Evolutionary conservation across 2,329 filamentous ascomycete genomes (phyloP).

Genomic region (Calonectria hongkongensis): DNA sequence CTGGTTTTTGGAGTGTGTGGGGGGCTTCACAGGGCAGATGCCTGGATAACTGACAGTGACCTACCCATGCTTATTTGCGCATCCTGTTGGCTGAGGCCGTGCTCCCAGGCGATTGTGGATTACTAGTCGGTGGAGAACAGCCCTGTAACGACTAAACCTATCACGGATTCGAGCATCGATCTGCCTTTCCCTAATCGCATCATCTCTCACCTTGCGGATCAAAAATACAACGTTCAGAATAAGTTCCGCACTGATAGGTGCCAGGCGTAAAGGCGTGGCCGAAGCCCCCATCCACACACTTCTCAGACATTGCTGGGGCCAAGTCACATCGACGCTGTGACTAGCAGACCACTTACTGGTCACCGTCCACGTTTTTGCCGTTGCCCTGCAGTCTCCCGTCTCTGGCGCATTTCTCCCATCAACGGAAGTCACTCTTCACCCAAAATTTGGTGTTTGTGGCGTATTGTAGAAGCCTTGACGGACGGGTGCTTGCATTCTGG

Average conservation of each 20-base stretch:
- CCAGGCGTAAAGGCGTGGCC: slow-evolving; percentile 7
- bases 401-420: slow-evolving; percentile 51
- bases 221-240: neutral
- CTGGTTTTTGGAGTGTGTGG: slow-evolving; percentile 45
- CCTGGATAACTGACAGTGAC: slow-evolving; percentile 47
- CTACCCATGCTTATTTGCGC: slow-evolving; percentile 37
- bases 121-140: slow-evolving; percentile 33
- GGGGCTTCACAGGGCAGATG: slow-evolving; percentile 48
- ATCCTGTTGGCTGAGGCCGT: slow-evolving; percentile 48
- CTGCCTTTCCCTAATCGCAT: slow-evolving; percentile 10
- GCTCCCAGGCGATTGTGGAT: slow-evolving; percentile 46
- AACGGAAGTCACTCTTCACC: slow-evolving; percentile 56
- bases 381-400: slow-evolving; percentile 55
- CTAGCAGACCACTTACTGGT: slow-evolving; percentile 32
- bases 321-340: slow-evolving; percentile 3
- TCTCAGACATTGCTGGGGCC: neutral
- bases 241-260: neutral
- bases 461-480: slow-evolving; percentile 67
- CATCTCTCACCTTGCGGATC: slow-evolving; percentile 1
- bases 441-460: slow-evolving; percentile 68
- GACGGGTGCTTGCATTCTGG: slow-evolving; percentile 70
- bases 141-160: slow-evolving; percentile 22
- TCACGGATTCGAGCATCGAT: slow-evolving; percentile 20
- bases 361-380: slow-evolving; percentile 43
- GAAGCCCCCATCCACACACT: neutral